Evolutionary conservation across 768 basidiomycete species (phyloP).

Genomic region (Lentinula raphanica): DNA sequence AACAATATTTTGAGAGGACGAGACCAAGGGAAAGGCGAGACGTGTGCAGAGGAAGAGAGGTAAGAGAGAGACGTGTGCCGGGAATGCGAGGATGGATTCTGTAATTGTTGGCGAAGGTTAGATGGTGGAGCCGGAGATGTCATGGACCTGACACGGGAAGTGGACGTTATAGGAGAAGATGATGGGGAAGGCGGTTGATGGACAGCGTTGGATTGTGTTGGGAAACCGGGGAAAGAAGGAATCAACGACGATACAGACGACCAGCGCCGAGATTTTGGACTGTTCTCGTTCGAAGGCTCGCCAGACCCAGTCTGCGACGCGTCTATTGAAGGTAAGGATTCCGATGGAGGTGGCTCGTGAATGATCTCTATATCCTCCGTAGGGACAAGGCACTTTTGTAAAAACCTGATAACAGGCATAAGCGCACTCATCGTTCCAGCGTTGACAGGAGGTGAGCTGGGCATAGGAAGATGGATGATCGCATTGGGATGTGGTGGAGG

Average conservation of each 20-base stretch:
- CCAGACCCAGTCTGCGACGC: background rate
- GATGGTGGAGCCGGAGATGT: slow-evolving; percentile 15
- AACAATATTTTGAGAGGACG: slow-evolving; percentile 71
- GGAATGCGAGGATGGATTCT: slow-evolving; percentile 21
- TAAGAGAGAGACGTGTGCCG: slow-evolving; percentile 21
- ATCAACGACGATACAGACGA: slow-evolving; percentile 37
- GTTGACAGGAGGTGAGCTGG: slow-evolving; percentile 56
- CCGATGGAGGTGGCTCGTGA: background rate
- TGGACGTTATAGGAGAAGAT: background rate
- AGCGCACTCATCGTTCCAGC: slow-evolving; percentile 51
- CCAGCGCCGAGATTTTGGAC: slow-evolving; percentile 29
- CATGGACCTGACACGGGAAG: slow-evolving; percentile 9
- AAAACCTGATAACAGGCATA: slow-evolving; percentile 59
- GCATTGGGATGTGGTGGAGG: slow-evolving; percentile 70
- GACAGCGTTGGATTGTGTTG: slow-evolving; percentile 16
- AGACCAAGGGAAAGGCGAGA: slow-evolving; percentile 14
- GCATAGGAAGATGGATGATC: slow-evolving; percentile 72
- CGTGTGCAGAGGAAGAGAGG: slow-evolving; percentile 31
- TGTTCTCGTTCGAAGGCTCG: background rate
- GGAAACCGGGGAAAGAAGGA: slow-evolving; percentile 32
- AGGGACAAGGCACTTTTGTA: slow-evolving; percentile 51
- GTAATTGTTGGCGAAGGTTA: background rate
- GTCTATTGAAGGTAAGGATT: background rate
- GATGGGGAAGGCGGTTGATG: background rate
- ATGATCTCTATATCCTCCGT: background rate